Evolutionary conservation across 805 yeast genomes (phyloP).

Genomic region (Naumovozyma baii): DNA sequence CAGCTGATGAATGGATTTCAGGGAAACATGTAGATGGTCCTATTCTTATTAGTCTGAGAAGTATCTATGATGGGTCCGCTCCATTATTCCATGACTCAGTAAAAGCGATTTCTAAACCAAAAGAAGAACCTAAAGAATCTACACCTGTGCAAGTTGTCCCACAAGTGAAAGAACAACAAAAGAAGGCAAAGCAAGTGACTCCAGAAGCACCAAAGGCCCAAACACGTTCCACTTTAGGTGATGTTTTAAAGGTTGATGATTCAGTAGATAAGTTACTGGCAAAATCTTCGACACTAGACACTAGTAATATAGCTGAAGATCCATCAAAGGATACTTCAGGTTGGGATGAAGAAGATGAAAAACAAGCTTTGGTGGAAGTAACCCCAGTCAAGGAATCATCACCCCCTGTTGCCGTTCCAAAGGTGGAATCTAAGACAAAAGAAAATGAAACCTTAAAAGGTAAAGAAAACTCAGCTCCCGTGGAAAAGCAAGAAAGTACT

Average conservation of each 20-base stretch:
- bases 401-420: too few relatives aligned
- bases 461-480: background rate
- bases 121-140: conserved; percentile 36
- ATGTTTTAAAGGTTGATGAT: conserved; percentile 16
- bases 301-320: conserved; percentile 27
- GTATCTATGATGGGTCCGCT: conserved; percentile 66
- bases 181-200: conserved; percentile 16
- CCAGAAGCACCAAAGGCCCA: conserved; percentile 4
- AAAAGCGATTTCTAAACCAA: conserved; percentile 16
- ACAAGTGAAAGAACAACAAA: conserved; percentile 10
- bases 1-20: conserved; percentile 67
- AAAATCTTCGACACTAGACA: conserved; percentile 25
- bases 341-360: conserved; percentile 29
- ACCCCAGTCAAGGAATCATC: conserved; percentile 1
- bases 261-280: conserved; percentile 24
- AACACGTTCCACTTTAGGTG: conserved; percentile 13
- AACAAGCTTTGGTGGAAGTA: conserved; percentile 7
- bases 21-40: conserved; percentile 85
- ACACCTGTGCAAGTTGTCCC: too few relatives aligned
- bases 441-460: too few relatives aligned
- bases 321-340: conserved; percentile 27
- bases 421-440: conserved; percentile 4
- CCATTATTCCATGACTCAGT: conserved; percentile 36
- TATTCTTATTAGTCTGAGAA: conserved; percentile 61
- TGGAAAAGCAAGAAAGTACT: conserved; percentile 12